Base-by-base conservation (phyloP, 2,329 filamentous ascomycete species). In the Annulohypoxylon truncatum region DNA sequence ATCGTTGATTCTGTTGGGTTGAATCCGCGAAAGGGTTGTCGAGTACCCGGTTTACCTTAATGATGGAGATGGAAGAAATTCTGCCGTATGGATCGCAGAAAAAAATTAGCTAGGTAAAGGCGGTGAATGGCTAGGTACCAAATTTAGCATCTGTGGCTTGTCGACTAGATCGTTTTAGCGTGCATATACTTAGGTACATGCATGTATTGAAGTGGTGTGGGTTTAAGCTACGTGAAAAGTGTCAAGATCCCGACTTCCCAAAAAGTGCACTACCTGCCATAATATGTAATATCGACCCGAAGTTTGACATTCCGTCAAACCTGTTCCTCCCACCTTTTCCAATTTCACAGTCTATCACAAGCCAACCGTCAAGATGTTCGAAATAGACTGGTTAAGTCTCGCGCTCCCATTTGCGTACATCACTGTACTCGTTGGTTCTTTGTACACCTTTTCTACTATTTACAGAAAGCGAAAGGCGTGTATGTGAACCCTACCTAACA, bases 381-480 rank as follows among this genome's bases (percentile, higher is more conserved):
- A 82, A 68, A 79, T 90, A 71, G 88, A 96, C 85, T 97, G 93
- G 93, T 83, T 92, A 81, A 91, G 92, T 82, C 90, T 98, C 67
- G 84, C 89, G 76, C 88, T 97, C 75, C 95, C 96, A 65, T 87
- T 97, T 77, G 90, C 93, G 81, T 99, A 99, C 81, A 86, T 99
- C 64, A 85, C 89, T 72, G 92, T 98, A 64, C 90, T 99, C 59
- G 86, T 92, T 75, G 93, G 94, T 75, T 95, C 94, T 33, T 88
- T 99, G 72, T 90, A 92, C 77, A 96, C 93, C 70, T 99, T 99
- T 82, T 96, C 93, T 50, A 92, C 89, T 61, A 89, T 98, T 68
- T 98, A 98, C 81, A 90, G 95, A 75, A 95, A 96, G 82, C 89
- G 96, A 79, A 96, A 97, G 87, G 90, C 92, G 72, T 83, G 91